These are phyloP conservation scores for Nemania sp. DNA, from an alignment of 2,329 filamentous ascomycete genomes.

Conservation along the genomic window DNA sequence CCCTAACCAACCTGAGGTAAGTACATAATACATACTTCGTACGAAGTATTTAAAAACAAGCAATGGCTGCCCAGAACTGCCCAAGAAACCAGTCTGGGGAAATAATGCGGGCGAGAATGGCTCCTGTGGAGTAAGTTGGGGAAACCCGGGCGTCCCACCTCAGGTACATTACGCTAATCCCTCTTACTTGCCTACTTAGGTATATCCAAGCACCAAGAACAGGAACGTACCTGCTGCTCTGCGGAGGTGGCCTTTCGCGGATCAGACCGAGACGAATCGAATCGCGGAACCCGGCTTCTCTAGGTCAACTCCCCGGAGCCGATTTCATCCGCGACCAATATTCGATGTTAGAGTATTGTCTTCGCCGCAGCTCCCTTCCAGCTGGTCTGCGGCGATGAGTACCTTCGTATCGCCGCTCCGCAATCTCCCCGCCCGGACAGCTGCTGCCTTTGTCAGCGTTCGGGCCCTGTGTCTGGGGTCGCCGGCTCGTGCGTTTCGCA, in stretches of 20 bases:
- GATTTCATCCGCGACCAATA: neutral
- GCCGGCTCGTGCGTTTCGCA: neutral
- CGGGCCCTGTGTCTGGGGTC: conserved; percentile 17
- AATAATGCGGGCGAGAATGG: neutral
- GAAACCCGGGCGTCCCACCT: conserved; percentile 12
- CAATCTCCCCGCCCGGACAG: conserved; percentile 28
- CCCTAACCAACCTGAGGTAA: no score
- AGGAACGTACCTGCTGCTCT: neutral
- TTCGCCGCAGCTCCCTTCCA: conserved; percentile 32
- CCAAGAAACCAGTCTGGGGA: neutral
- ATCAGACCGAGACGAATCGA: neutral
- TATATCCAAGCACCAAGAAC: neutral
- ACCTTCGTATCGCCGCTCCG: conserved; percentile 31
- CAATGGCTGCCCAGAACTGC: no score
- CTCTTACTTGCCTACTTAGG: no score
- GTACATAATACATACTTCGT: no score
- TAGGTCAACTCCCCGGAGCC: neutral
- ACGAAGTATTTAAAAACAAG: no score
- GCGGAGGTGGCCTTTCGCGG: neutral
- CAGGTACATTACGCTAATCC: neutral
- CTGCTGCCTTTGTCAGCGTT: conserved; percentile 18
- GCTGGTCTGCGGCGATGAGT: conserved; percentile 39
- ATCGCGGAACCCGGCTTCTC: neutral
- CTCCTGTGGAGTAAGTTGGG: conserved; percentile 25
- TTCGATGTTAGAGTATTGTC: conserved; percentile 30